Conservation (phyloP, 1,284 basidiomycete genomes). For the Trichosporon coremiiforme region DNA sequence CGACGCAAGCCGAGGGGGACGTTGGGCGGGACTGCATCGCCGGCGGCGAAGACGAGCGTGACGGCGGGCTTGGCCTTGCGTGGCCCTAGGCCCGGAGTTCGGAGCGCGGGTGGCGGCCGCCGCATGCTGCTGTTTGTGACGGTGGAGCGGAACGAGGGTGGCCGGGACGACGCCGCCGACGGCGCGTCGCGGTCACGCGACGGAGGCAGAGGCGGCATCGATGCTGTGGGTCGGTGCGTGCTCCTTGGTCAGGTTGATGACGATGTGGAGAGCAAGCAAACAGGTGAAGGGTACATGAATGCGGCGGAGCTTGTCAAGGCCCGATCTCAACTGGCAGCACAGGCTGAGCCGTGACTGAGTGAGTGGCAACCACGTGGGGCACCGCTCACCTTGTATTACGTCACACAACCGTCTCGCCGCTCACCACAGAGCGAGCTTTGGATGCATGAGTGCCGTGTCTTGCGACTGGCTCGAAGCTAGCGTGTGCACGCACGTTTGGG, state of each 20-base stretch:
- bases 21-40: conserved; percentile 28
- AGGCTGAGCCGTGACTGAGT: conserved; percentile 7
- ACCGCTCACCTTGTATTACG: conserved; percentile 11
- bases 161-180: conserved; percentile 16
- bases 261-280: neutral
- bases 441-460: neutral
- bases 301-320: neutral
- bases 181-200: neutral
- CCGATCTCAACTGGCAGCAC: neutral
- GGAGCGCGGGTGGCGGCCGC: conserved; percentile 30
- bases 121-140: conserved; percentile 15
- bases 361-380: conserved; percentile 16
- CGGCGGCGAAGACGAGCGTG: conserved; percentile 45
- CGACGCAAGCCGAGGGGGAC: conserved; percentile 18
- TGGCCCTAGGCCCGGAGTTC: conserved; percentile 26
- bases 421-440: neutral
- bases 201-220: conserved; percentile 4
- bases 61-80: conserved; percentile 36
- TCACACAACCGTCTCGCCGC: neutral
- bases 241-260: neutral
- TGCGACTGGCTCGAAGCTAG: neutral
- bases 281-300: neutral
- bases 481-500: neutral
- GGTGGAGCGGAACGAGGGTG: conserved; percentile 18
- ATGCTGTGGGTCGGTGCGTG: neutral